Evolutionary conservation across 2,329 filamentous ascomycete genomes (phyloP), one percentile per base, ranked within the genome.

Genomic region (Blastomyces gilchristii): DNA sequence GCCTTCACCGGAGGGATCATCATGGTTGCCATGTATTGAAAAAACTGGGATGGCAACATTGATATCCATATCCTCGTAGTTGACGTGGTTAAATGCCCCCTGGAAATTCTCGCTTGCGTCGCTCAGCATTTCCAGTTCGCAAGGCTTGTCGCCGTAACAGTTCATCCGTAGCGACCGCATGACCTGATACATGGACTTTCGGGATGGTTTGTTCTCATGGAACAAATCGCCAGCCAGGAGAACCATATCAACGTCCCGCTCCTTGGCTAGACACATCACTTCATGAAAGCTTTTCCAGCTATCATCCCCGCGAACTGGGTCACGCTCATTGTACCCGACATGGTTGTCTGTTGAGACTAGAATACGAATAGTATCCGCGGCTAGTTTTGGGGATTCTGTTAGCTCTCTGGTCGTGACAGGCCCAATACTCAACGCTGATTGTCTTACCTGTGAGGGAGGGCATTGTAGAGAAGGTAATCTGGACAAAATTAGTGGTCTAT

Each of bases 11-110:
- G 92, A 95, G 0, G 94, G 94, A 72, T 99, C 94, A 72, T 99
- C 94, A 73, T 99, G 94, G 71, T 99, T 99, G 56, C 94, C 94
- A 70, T 99, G 95, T 50, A 99, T 99, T 0, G 93, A 96, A 73
- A 99, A 99, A 37, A 99, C 91, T 0, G 94, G 94, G 63, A 97
- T 97, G 0, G 92, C 90, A 65, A 99, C 86, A 71, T 99, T 99
- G 75, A 99, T 97, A 70, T 99, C 91, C 31, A 90, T 86, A 71
- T 99, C 94, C 75, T 97, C 91, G 76, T 99, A 99, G 76, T 99
- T 99, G 76, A 96, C 93, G 74, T 97, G 89, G 59, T 91, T 87
- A 72, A 97, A 96, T 0, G 91, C 87, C 7, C 89, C 89, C 65
- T 91, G 88, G 70, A 99, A 97, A 66, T 93, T 90, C 70, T 96